Conservation (phyloP, 352 stramenopile genomes). For the Thraustochytrium striatum region DNA sequence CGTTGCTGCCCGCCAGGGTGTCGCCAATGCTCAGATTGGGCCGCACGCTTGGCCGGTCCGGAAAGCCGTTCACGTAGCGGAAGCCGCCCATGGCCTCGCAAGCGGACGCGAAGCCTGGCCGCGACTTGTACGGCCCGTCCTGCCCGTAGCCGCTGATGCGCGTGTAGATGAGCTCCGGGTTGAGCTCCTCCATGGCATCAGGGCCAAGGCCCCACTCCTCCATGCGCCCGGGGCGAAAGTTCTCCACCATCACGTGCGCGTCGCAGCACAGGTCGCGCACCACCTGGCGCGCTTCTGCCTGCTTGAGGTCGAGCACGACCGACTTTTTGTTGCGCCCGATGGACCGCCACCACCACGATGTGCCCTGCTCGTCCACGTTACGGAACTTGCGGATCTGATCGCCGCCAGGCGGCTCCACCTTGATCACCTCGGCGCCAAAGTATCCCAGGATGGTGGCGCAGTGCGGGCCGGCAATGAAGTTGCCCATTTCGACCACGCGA, state of each 20-base stretch:
- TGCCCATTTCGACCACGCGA: slow-evolving; percentile 51
- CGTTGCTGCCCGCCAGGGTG: slow-evolving; percentile 73
- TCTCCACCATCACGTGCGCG: slow-evolving; percentile 79
- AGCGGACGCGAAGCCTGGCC: slow-evolving; percentile 72
- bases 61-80: slow-evolving; percentile 75
- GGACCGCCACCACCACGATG: slow-evolving; percentile 79
- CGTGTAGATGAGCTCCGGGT: slow-evolving; percentile 74
- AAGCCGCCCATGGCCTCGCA: slow-evolving; percentile 68
- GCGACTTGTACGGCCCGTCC: slow-evolving; percentile 69
- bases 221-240: slow-evolving; percentile 77
- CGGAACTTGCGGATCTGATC: slow-evolving; percentile 75
- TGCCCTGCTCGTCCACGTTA: slow-evolving; percentile 66
- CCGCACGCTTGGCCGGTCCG: slow-evolving; percentile 67
- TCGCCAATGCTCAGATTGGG: slow-evolving; percentile 76
- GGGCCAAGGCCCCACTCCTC: slow-evolving; percentile 74
- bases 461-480: slow-evolving; percentile 50
- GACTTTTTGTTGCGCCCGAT: slow-evolving; percentile 78
- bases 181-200: slow-evolving; percentile 66
- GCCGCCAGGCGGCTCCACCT: slow-evolving; percentile 73
- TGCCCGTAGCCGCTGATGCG: slow-evolving; percentile 75
- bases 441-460: slow-evolving; percentile 67
- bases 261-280: slow-evolving; percentile 66
- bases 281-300: slow-evolving; percentile 62
- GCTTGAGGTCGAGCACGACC: slow-evolving; percentile 72
- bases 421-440: slow-evolving; percentile 82